Evolutionary conservation across 2,329 filamentous ascomycete species (phyloP), one percentile per base, ranked within the genome.

Genomic region (Colletotrichum euphorbiae): DNA sequence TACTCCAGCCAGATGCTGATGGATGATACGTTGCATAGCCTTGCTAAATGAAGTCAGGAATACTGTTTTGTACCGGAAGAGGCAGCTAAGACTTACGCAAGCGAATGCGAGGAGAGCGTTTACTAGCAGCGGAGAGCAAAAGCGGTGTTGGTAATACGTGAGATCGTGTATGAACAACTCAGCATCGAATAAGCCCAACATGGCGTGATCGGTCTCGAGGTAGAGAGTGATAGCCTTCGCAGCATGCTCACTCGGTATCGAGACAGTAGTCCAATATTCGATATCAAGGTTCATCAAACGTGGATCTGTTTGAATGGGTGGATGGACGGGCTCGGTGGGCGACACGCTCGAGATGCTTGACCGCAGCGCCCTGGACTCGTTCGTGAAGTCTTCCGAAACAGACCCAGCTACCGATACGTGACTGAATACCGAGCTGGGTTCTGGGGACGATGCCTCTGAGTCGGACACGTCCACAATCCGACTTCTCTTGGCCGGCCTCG

Each of bases 151-250:
- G 3, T 72, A 60, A 13, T 69, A 59, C 3, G 76, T 63, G 4
- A 81, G 69, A 58, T 80, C 76, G 11, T 72, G 58, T 11, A 81
- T 67, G 42, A 81, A 80, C 2, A 79, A 65, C 31, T 73, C 40
- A 0, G 79, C 64, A 28, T 79, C 73, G 36, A 81, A 81, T 0
- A 75, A 62, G 1, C 77, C 78, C n/a, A 81, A 69, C 3, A 81
- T 72, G 0, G 79, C 78, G 65, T 81, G 78, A 9, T 82, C 80
- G 2, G 78, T 80, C 63, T 75, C 72, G 3, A 80, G 66, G 52
- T 80, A 80, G 3, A 77, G 69, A 5, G 79, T 80, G 24, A 80
- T 77, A 28, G 71, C 69, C 8, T 71, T 73, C 5, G 75, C 75
- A 43, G 77, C 76, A 13, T 77, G 60, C 6, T 77, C 72, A 57